Conservation (phyloP, 163 green algal genomes). For the Chlamydomonas reinhardtii region DNA sequence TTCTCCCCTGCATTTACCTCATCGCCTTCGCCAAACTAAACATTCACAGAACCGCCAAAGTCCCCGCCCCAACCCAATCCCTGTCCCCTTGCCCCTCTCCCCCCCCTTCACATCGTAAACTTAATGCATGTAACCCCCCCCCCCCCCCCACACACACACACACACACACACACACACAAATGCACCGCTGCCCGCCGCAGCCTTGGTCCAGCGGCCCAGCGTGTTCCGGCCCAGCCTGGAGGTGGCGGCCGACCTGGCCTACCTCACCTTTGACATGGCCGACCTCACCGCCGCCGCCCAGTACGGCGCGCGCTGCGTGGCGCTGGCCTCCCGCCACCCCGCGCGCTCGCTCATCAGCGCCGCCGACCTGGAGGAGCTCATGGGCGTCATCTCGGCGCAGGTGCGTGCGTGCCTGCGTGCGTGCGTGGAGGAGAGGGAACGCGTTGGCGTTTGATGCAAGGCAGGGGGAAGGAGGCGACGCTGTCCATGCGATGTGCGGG, state of each 20-base stretch:
- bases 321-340: slow-evolving; percentile 5
- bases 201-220: slow-evolving; percentile 11
- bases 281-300: slow-evolving; percentile 39
- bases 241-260: slow-evolving; percentile 38
- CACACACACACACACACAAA: no score
- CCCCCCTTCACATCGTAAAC: no score
- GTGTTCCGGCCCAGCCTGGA: slow-evolving; percentile 47
- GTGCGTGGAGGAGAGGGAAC: not conserved
- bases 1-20: no score
- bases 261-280: slow-evolving; percentile 46
- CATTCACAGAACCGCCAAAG: no score
- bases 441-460: no score
- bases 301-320: slow-evolving; percentile 26
- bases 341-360: not conserved
- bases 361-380: slow-evolving; percentile 36
- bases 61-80: no score
- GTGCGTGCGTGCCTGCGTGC: not conserved
- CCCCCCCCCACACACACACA: no score
- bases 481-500: no score
- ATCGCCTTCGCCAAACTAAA: no score
- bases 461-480: not conserved
- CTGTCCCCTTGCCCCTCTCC: no score
- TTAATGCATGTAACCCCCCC: no score
- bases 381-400: slow-evolving; percentile 36
- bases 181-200: not conserved